Percentiles rank a stretch among this genome's conserved stretches.
phyloP scores from a whole-genome alignment of 441 rosid species.

The Raphanus hybrid region DNA sequence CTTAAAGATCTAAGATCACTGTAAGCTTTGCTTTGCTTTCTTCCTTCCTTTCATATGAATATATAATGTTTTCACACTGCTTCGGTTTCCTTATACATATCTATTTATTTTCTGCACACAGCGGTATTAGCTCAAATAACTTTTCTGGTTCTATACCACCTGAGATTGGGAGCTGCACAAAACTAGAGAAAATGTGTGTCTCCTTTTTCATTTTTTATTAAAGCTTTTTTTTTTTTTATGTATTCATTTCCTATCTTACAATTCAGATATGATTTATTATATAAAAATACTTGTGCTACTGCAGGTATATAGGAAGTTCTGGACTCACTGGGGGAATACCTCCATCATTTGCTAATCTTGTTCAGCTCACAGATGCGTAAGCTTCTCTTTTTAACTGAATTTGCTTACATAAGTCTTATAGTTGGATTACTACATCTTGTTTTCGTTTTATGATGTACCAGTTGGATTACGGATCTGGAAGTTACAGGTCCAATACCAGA shows the following conservation, averaged over 20 bases:
- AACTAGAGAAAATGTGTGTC: neutral
- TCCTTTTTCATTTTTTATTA: neutral
- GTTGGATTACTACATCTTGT: constrained; percentile 2
- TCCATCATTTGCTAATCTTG: constrained; percentile 52
- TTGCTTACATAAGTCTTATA: neutral
- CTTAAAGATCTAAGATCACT: constrained; percentile 50
- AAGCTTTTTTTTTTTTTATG: neutral
- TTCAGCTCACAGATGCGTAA: constrained; percentile 48
- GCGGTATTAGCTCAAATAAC: constrained; percentile 32
- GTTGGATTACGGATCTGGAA: neutral
- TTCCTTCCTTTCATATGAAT: too few relatives aligned
- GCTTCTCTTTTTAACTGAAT: neutral
- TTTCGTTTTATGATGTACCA: neutral
- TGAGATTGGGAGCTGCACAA: neutral
- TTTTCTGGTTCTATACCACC: constrained; percentile 5
- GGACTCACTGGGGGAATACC: constrained; percentile 63
- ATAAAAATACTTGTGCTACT: neutral
- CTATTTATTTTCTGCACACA: too few relatives aligned
- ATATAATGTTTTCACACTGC: too few relatives aligned
- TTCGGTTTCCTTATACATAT: too few relatives aligned
- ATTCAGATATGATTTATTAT: neutral
- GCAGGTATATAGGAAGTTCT: constrained; percentile 46
- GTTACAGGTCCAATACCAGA: neutral
- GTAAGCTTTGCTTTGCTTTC: constrained; percentile 46
- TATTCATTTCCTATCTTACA: neutral